Conservation (phyloP, 1,284 basidiomycete species). For the Heliocybe sulcata region DNA sequence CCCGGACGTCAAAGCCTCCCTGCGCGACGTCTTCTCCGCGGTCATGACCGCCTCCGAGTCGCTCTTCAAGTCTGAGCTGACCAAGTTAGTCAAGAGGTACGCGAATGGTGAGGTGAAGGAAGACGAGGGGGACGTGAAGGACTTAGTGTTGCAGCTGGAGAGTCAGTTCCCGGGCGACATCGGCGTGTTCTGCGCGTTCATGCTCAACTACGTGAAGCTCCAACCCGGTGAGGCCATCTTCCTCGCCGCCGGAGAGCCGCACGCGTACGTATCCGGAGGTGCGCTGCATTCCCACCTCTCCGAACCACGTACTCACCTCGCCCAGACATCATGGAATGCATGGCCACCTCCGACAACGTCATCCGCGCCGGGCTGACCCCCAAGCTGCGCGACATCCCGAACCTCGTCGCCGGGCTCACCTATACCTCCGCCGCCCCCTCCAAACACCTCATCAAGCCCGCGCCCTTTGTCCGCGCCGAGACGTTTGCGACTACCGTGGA, state of each 20-base stretch:
- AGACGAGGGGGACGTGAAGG: constrained; percentile 41
- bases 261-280: constrained; percentile 95
- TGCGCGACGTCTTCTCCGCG: constrained; percentile 73
- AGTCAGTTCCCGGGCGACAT: constrained; percentile 88
- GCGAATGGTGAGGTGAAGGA: constrained; percentile 30
- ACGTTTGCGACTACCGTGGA: constrained; percentile 20
- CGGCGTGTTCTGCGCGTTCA: constrained; percentile 89
- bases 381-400: constrained; percentile 90
- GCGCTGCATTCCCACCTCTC: constrained; percentile 12
- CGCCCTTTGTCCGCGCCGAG: constrained; percentile 31
- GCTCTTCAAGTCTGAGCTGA: constrained; percentile 48
- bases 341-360: constrained; percentile 98
- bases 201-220: constrained; percentile 85
- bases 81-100: constrained; percentile 60
- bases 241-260: constrained; percentile 93
- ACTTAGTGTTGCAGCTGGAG: constrained; percentile 70
- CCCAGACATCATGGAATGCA: constrained; percentile 93
- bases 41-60: constrained; percentile 71
- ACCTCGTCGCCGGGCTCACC: constrained; percentile 84
- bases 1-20: constrained; percentile 48
- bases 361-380: constrained; percentile 98
- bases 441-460: constrained; percentile 65
- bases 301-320: not conserved
- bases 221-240: constrained; percentile 88
- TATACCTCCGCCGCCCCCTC: constrained; percentile 69